Evolutionary conservation across 1,284 basidiomycete genomes (phyloP).

Genomic region (Rhodotorula sp.): DNA sequence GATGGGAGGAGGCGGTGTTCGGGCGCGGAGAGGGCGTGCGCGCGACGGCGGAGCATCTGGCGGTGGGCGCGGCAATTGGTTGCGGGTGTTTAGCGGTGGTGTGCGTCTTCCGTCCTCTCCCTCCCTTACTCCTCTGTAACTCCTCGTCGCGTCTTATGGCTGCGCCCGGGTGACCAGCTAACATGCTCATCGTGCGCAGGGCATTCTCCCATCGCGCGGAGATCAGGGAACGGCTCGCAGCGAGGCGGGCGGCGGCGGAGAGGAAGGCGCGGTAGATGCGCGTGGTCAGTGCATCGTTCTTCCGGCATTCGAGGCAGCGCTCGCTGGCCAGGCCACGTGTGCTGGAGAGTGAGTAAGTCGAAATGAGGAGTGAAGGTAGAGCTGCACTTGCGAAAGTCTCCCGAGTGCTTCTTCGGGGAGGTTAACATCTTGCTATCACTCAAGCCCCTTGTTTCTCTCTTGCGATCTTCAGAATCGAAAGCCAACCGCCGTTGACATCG

Average conservation of each 20-base stretch:
- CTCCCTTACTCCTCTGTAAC: background rate
- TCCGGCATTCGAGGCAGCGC: too few relatives aligned
- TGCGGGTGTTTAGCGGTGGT: slow-evolving; percentile 28
- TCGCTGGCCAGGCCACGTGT: too few relatives aligned
- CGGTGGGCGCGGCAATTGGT: slow-evolving; percentile 26
- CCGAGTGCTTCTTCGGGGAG: too few relatives aligned
- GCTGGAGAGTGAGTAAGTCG: too few relatives aligned
- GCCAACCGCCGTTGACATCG: background rate
- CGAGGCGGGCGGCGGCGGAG: background rate
- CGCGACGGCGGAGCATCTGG: slow-evolving; percentile 23
- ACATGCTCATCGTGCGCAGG: background rate
- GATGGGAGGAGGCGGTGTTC: slow-evolving; percentile 1
- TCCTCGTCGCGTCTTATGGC: background rate
- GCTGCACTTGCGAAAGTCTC: too few relatives aligned
- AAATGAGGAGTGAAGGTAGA: too few relatives aligned
- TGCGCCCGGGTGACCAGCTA: too few relatives aligned
- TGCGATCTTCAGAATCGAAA: too few relatives aligned
- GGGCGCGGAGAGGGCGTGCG: background rate
- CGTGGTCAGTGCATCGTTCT: too few relatives aligned
- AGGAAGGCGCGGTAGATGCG: background rate
- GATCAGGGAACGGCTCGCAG: background rate
- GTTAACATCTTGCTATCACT: too few relatives aligned
- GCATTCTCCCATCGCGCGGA: background rate
- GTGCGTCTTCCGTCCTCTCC: slow-evolving; percentile 4
- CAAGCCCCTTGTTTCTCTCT: too few relatives aligned